Evolutionary conservation across 495 filamentous ascomycete genomes (phyloP).

Genomic region (Melanomma pulvis-pyrius): DNA sequence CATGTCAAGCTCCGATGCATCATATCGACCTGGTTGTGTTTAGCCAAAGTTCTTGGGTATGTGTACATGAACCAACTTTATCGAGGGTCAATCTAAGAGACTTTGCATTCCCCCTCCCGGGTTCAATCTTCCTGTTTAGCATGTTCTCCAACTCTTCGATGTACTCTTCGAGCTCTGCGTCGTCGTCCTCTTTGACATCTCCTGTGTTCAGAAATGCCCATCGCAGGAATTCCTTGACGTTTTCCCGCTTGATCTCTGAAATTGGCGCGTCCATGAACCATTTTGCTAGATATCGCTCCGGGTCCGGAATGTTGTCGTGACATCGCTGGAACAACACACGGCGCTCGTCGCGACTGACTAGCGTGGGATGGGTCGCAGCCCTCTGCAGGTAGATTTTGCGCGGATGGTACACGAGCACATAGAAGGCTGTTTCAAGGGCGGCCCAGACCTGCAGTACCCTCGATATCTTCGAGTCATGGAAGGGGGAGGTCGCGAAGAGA

Average conservation of each 20-base stretch:
- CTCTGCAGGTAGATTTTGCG: constrained; percentile 54
- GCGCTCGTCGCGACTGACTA: constrained; percentile 46
- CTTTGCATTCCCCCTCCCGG: constrained; percentile 57
- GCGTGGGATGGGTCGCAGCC: constrained; percentile 57
- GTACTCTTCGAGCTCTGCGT: constrained; percentile 63
- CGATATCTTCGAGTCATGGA: constrained; percentile 33
- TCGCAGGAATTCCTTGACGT: constrained; percentile 63
- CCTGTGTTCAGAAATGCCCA: constrained; percentile 62
- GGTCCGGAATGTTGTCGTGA: constrained; percentile 56
- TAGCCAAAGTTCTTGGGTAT: not conserved
- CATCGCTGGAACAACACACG: constrained; percentile 58
- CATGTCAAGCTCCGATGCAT: constrained; percentile 63
- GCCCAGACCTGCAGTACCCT: constrained; percentile 3
- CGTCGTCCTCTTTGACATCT: constrained; percentile 44
- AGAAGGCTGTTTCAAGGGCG: constrained; percentile 56
- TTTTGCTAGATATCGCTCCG: constrained; percentile 57
- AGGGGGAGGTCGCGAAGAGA: constrained; percentile 39
- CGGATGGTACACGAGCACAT: constrained; percentile 58
- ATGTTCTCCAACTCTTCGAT: constrained; percentile 52
- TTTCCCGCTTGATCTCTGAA: constrained; percentile 63
- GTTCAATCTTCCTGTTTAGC: constrained; percentile 51
- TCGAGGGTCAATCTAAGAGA: constrained; percentile 65
- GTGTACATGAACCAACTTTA: constrained; percentile 21
- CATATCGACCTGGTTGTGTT: constrained; percentile 52
- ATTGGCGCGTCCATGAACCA: constrained; percentile 65